Conservation (phyloP, 805 yeast species). For the Kodamaea sagamina region DNA sequence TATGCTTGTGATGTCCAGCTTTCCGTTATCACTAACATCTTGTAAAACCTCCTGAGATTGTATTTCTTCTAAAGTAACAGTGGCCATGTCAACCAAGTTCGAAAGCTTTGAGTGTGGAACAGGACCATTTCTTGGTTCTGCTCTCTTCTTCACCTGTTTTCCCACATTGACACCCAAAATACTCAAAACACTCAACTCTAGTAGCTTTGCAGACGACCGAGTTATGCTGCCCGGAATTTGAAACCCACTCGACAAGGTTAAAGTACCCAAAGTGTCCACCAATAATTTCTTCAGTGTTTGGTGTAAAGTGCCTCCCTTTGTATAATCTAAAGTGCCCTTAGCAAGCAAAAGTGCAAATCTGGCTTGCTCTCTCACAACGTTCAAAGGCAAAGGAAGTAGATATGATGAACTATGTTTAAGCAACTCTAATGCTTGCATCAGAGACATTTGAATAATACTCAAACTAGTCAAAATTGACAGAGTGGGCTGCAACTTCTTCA, state of each 20-base stretch:
- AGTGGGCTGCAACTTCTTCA: conserved; percentile 39
- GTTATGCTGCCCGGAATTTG: conserved; percentile 66
- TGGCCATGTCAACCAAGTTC: too few relatives aligned
- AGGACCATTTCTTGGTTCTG: background rate
- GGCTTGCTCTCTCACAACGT: conserved; percentile 61
- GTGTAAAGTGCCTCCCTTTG: conserved; percentile 78
- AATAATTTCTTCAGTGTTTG: conserved; percentile 66
- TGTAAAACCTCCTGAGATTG: too few relatives aligned
- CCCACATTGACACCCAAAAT: conserved; percentile 55
- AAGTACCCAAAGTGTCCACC: conserved; percentile 48
- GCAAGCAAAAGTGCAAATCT: conserved; percentile 67
- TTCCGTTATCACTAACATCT: background rate
- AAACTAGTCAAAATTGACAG: conserved; percentile 51
- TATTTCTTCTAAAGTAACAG: too few relatives aligned
- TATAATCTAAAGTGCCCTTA: conserved; percentile 76
- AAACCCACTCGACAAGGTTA: conserved; percentile 51
- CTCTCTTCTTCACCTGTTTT: conserved; percentile 16
- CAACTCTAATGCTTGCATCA: conserved; percentile 58
- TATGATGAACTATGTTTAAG: conserved; percentile 45
- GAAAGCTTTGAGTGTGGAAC: background rate
- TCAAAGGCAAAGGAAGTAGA: conserved; percentile 64
- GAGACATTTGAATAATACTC: conserved; percentile 67
- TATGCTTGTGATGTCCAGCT: background rate
- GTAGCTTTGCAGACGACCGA: conserved; percentile 52
- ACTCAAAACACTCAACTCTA: conserved; percentile 61